Evolutionary conservation across 306 rosid genomes (phyloP), one percentile per base, ranked within the genome.

Genomic region (Castanospermum australe): DNA sequence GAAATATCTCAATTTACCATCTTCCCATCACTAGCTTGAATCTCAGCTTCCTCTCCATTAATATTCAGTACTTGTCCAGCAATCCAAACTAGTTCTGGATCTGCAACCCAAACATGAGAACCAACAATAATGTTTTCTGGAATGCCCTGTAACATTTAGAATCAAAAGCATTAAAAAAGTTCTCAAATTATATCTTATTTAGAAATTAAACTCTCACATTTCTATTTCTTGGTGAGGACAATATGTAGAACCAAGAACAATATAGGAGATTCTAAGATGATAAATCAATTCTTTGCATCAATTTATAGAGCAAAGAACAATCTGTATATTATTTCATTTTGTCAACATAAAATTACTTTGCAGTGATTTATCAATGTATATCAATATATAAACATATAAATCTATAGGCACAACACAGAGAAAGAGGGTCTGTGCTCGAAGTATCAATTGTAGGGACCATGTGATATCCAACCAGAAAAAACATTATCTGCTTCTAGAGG

Each of bases 61-160:
- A 95, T 93, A 63, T 76, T 84, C 67, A 82, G 22, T 50, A 92
- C 94, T 78, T 82, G 69, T 66, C 99, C 99, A 78, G 88, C 97
- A 84, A 81, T 74, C 99, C 99, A 95, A 75, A 90, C 89, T 67
- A 85, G 56, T 22, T 89, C 94, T 73, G 89, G 79, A 75, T 92
- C 90, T 76, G 83, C 96, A 81, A 91, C 90, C 98, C 97, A 92
- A 67, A 92, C 72, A 5, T 86, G 93, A 86, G 99, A 89, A 69
- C 96, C 98, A 57, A 88, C 92, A 79, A 86, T 84, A 69, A 95
- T 85, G 77, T 88, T 95, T 77, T 84, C 89, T 6, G 88, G 80
- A 52, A 85, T 57, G 65, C 90, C 93, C 98, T 92, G 97, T 81
- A 85, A 45, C 67, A 86, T 30, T 70, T 69, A 47, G 11, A 83